A percentile compares a stretch with the other conserved stretches of the same genome.
Evolutionary conservation across 345 rosid species (phyloP).

Genomic region (Gossypium sturtianum): DNA sequence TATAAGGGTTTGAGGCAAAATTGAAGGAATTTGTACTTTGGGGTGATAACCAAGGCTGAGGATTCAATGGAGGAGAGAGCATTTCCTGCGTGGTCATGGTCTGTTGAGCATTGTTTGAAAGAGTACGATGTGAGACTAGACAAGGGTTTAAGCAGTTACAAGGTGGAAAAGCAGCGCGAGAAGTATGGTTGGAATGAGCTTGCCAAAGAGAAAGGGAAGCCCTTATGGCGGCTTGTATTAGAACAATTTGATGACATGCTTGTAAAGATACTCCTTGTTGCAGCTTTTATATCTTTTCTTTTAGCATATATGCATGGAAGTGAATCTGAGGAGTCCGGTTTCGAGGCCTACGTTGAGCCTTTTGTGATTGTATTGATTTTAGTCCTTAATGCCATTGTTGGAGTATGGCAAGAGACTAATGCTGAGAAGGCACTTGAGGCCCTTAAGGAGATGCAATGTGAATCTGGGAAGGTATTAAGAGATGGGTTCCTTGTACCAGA

Average conservation of each 20-base stretch:
- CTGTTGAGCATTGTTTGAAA: conserved; percentile 76
- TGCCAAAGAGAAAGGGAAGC: conserved; percentile 75
- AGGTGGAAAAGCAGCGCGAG: conserved; percentile 60
- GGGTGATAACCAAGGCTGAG: conserved; percentile 11
- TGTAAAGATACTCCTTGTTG: conserved; percentile 82
- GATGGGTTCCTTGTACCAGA: conserved; percentile 57
- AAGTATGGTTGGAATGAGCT: conserved; percentile 83
- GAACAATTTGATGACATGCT: conserved; percentile 88
- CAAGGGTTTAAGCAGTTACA: conserved; percentile 52
- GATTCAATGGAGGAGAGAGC: conserved; percentile 57
- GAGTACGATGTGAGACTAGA: conserved; percentile 60
- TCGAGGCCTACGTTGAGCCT: conserved; percentile 81
- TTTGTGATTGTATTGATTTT: conserved; percentile 77
- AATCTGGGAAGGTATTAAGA: conserved; percentile 68
- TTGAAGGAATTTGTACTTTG: conserved; percentile 2
- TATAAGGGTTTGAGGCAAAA: conserved; percentile 5
- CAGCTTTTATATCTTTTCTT: conserved; percentile 76
- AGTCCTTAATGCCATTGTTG: conserved; percentile 73
- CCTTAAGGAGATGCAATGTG: conserved; percentile 87
- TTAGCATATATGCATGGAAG: conserved; percentile 64
- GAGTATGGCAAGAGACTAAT: conserved; percentile 94
- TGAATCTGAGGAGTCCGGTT: conserved; percentile 45
- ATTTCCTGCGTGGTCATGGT: conserved; percentile 70
- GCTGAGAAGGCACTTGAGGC: conserved; percentile 95
- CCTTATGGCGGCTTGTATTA: conserved; percentile 69